Conservation (phyloP, 1,139 yeast genomes). For the Yamadazyma mexicana region DNA sequence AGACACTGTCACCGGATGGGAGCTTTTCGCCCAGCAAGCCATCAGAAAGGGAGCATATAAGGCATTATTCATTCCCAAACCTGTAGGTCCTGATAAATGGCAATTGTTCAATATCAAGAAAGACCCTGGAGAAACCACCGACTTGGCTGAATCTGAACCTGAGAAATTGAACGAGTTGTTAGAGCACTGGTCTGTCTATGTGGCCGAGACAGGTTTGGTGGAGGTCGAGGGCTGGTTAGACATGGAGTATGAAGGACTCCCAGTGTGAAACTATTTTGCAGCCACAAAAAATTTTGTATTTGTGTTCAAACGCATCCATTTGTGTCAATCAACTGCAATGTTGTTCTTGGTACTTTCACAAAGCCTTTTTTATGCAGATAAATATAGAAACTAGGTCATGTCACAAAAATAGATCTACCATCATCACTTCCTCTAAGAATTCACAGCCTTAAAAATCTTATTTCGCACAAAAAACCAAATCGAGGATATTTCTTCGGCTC, state of each 20-base stretch:
- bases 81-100: slow-evolving; percentile 52
- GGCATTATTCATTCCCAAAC: slow-evolving; percentile 49
- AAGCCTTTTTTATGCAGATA: too few relatives aligned
- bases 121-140: slow-evolving; percentile 51
- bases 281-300: background rate
- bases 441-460: background rate
- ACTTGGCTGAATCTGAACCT: slow-evolving; percentile 34
- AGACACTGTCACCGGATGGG: slow-evolving; percentile 58
- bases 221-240: slow-evolving; percentile 22
- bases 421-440: background rate
- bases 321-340: too few relatives aligned
- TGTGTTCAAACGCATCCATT: too few relatives aligned
- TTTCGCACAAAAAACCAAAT: background rate
- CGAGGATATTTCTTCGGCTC: background rate
- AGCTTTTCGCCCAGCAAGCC: slow-evolving; percentile 56
- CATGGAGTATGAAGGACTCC: slow-evolving; percentile 3
- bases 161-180: slow-evolving; percentile 38
- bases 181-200: slow-evolving; percentile 52
- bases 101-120: slow-evolving; percentile 42
- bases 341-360: too few relatives aligned
- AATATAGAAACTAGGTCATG: background rate
- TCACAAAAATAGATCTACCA: too few relatives aligned
- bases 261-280: too few relatives aligned
- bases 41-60: slow-evolving; percentile 52
- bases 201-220: slow-evolving; percentile 54